These are phyloP conservation scores for Aethionema arabicum DNA, from an alignment of 345 rosid genomes.

Conservation along the genomic window DNA sequence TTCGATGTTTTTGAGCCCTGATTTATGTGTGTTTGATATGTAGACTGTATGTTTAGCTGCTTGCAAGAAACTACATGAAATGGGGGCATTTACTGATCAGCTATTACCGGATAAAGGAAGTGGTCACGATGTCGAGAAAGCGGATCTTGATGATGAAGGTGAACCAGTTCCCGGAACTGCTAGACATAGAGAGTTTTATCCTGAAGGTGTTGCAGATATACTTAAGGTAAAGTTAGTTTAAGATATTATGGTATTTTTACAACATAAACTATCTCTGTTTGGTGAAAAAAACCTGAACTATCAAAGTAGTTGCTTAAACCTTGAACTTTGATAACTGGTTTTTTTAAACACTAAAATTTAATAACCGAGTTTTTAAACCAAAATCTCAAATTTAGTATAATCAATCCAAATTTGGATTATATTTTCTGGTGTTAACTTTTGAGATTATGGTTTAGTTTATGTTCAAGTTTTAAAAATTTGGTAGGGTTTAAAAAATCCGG, in stretches of 20 bases:
- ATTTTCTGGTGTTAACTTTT: no score
- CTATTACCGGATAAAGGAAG: slow-evolving; percentile 98
- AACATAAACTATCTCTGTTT: no score
- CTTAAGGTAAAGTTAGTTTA: slow-evolving; percentile 52
- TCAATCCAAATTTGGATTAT: no score
- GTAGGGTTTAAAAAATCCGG: no score
- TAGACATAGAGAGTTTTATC: slow-evolving; percentile 97
- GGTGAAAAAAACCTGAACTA: no score
- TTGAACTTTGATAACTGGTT: no score
- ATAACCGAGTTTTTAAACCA: no score
- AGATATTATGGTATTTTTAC: not conserved
- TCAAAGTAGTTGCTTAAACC: no score
- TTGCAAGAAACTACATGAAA: slow-evolving; percentile 98
- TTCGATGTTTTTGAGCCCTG: slow-evolving; percentile 7
- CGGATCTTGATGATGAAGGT: slow-evolving; percentile 80
- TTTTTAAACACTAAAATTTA: no score
- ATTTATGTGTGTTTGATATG: slow-evolving; percentile 33
- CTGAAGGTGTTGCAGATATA: slow-evolving; percentile 92
- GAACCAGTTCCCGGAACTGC: slow-evolving; percentile 99
- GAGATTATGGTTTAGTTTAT: no score
- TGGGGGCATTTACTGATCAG: slow-evolving; percentile 99
- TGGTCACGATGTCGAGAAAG: slow-evolving; percentile 77
- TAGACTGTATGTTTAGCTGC: slow-evolving; percentile 99
- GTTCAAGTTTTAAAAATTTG: no score
- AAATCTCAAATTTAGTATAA: no score